Evolutionary conservation across 2,329 filamentous ascomycete species (phyloP), one percentile per base, ranked within the genome.

Genomic region (Fusarium piperis): DNA sequence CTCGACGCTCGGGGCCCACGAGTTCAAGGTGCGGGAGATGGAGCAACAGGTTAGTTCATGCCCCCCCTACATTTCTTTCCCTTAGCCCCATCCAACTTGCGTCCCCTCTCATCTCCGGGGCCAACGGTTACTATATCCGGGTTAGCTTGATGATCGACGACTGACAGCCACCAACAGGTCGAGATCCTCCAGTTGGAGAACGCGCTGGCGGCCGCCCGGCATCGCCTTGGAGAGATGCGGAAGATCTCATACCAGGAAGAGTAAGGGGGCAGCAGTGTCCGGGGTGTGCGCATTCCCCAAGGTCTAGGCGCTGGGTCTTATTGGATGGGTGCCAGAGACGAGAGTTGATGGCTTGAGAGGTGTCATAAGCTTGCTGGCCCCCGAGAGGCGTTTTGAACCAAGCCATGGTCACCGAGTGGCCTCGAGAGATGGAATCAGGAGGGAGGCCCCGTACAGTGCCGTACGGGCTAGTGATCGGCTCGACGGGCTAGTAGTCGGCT

Each of bases 21-120:
- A 99, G 84, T 98, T 99, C 87, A 99, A 99, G 88, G 94, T 98
- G 58, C 89, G 92, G 76, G 95, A 99, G 85, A 99, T 99, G 96
- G 96, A 99, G 85, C 96, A 99, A 80, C 96, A 99, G 93, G 95
- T 97, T 87, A 79, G 81, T 78, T 46, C 41, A 46, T 11, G n/a
- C 41, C 23, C 41, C n/a, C 41, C 41, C 15, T 11, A n/a, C 41
- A 4, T 48, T 28, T 48, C 23, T 8, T 28, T 48, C 35, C 41
- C 48, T 65, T 36, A 64, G 51, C 44, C 62, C 33, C 26, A 46
- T 53, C 28, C 64, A 46, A 28, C 20, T 9, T 46, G 16, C 5
- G 8, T 52, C 52, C 36, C 65, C 51, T 32, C 52, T 48, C 61
- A 66, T 68, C 53, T 48, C 66, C 72, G 62, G 61, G 59, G 46